Base-by-base conservation (phyloP, 2,329 filamentous ascomycete species). In the Botrytis tulipae region DNA sequence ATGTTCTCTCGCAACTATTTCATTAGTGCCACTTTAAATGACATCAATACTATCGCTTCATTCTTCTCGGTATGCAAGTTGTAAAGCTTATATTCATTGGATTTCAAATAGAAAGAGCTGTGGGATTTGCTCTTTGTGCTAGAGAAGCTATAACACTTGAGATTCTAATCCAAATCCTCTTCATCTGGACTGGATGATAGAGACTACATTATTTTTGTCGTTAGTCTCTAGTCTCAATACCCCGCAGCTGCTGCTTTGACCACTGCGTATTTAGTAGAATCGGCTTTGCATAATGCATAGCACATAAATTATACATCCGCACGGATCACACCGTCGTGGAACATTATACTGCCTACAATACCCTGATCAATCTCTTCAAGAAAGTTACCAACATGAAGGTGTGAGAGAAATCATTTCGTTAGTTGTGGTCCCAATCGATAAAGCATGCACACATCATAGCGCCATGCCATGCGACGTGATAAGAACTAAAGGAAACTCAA, bases 361-460 rank as follows among this genome's bases (percentile, higher is more conserved):
- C 8, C 51, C 25, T 68, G 25, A 40, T 54, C 35, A 25, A 40
- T 40, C 48, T 42, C 10, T 35, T 25, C 40, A 29, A 6, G 4
- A 44, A 63, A 29, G 40, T 6, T 29, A n/a, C 16, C 40, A 44
- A 63, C 29, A 29, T 29, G 40, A 20, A 63, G 16, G 16, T 18
- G n/a, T 35, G 35, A 29, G 42, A 65, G n/a, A 46, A 9, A 46
- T 35, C 8, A 35, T 48, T 48, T 35, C 42, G 6, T 29, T 25
- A 35, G 42, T 51, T 51, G 25, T 51, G 48, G 48, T n/a, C 14
- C 25, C 35, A 68, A 68, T 40, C 18, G 35, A 42, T n/a, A 22
- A 68, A 68, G 44, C 65, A 54, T 68, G 65, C 65, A 68, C 46
- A 29, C 35, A 68, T 68, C 65, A 51, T 32, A 66, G 42, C 62